Percentiles rank a stretch among this genome's conserved stretches.
These are phyloP conservation scores for Aspergillus flavus DNA, from an alignment of 2,329 filamentous ascomycete genomes.

Conservation along the genomic window DNA sequence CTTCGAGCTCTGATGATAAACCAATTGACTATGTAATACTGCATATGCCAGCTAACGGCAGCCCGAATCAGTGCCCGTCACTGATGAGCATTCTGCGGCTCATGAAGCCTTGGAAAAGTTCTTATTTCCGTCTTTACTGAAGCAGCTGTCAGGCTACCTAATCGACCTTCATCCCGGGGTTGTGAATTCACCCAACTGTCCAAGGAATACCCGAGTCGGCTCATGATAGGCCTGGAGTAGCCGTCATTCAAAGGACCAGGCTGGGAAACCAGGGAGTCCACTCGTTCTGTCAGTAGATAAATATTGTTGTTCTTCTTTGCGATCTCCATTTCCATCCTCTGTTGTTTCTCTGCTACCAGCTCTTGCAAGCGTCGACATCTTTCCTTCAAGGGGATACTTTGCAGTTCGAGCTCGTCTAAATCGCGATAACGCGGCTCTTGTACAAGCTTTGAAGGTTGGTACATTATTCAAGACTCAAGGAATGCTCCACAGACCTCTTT, in stretches of 20 bases:
- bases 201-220: constrained; percentile 13
- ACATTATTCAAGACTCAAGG: too few species aligned
- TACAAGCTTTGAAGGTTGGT: not conserved
- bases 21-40: constrained; percentile 11
- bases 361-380: not conserved
- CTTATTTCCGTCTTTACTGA: constrained; percentile 1
- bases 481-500: too few species aligned
- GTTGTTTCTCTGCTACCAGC: not conserved
- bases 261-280: not conserved
- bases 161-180: constrained; percentile 4
- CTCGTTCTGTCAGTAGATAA: constrained; percentile 4
- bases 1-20: not conserved
- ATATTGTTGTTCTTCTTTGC: constrained; percentile 14
- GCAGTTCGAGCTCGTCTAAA: not conserved
- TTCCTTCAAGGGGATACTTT: not conserved
- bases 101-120: not conserved
- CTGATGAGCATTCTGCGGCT: not conserved
- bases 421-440: not conserved
- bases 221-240: constrained; percentile 13
- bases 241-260: constrained; percentile 18
- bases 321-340: not conserved
- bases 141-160: not conserved
- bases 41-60: not conserved
- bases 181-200: constrained; percentile 17
- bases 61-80: not conserved